These are phyloP conservation scores for Elsinoe fawcettii DNA, from an alignment of 2,329 filamentous ascomycete species.

Conservation along the genomic window DNA sequence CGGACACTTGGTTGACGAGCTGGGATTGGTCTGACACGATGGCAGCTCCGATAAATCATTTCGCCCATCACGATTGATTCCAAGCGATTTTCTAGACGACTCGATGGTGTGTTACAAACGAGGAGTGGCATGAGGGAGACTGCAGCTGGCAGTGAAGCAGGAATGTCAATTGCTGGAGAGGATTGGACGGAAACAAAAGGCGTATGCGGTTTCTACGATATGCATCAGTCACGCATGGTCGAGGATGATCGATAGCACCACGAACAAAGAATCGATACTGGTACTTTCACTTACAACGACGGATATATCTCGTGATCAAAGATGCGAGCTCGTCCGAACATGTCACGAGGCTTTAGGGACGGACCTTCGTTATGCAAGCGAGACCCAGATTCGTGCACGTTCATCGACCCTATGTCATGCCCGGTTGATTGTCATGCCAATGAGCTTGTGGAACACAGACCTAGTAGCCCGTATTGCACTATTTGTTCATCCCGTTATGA, in stretches of 20 bases:
- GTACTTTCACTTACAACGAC: not conserved
- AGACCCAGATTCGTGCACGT: conserved; percentile 9
- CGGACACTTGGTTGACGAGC: not conserved
- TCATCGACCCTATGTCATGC: not conserved
- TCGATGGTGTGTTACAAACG: not conserved
- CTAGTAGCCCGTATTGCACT: not conserved
- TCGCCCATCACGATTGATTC: not conserved
- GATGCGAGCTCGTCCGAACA: not conserved
- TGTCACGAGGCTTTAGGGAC: not conserved
- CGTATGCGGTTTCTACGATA: conserved; percentile 3
- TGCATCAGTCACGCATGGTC: conserved; percentile 11
- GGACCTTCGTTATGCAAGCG: conserved; percentile 1
- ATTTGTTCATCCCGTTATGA: conserved; percentile 4
- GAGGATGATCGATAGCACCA: conserved; percentile 8
- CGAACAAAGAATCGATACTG: conserved; percentile 2
- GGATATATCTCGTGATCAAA: not conserved
- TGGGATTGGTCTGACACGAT: not conserved
- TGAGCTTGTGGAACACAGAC: not conserved
- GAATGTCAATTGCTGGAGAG: not conserved
- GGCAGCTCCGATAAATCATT: conserved; percentile 29
- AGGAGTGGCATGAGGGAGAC: not conserved
- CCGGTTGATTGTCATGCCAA: conserved; percentile 12
- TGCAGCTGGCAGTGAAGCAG: not conserved
- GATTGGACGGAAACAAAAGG: not conserved
- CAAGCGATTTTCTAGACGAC: not conserved